phyloP scores from a whole-genome alignment of 495 filamentous ascomycete genomes.

The Daldinia grandis region DNA sequence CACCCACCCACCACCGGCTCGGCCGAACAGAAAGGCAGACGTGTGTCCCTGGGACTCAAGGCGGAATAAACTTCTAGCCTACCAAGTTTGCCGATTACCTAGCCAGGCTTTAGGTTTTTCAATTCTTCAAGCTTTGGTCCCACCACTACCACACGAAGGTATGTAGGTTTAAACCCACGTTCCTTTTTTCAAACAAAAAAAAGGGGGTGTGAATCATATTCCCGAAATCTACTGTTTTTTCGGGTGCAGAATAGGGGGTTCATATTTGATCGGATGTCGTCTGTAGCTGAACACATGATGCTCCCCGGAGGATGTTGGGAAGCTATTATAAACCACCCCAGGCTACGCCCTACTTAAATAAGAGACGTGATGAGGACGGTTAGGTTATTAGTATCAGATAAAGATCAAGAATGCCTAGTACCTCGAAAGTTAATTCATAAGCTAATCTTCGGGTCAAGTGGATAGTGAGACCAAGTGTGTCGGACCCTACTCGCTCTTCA shows the following conservation, averaged over 20 bases:
- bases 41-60: background rate
- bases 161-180: background rate
- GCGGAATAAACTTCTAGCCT: constrained; percentile 9
- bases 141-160: background rate
- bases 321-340: too few species aligned
- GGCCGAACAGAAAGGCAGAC: background rate
- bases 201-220: background rate
- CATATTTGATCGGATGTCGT: background rate
- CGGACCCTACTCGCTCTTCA: background rate
- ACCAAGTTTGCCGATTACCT: background rate
- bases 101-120: constrained; percentile 16
- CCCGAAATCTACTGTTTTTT: background rate
- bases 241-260: background rate
- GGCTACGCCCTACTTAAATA: background rate
- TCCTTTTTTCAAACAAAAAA: too few species aligned
- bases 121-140: too few species aligned
- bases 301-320: background rate
- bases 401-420: background rate
- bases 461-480: background rate
- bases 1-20: too few species aligned
- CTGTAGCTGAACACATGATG: background rate
- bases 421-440: background rate
- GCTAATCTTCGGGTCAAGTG: background rate
- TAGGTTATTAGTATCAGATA: background rate
- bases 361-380: background rate